Conservation (phyloP, 805 yeast species). For the Candida pseudofarinosa region DNA sequence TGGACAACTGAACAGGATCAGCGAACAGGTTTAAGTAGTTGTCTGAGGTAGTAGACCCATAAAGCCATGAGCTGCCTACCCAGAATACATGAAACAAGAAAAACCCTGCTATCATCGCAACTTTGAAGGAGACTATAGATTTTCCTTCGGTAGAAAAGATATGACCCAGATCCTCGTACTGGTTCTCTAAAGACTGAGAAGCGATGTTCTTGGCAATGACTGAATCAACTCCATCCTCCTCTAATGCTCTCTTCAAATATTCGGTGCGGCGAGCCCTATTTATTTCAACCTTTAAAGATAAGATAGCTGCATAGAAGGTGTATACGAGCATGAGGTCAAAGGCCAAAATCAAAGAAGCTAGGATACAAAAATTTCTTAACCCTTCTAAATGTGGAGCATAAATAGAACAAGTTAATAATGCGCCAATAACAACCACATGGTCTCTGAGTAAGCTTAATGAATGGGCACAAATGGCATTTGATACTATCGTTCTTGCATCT, state of each 20-base stretch:
- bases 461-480: slow-evolving; percentile 37
- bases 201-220: slow-evolving; percentile 68
- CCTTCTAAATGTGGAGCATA: slow-evolving; percentile 68
- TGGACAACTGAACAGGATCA: slow-evolving; percentile 28
- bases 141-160: slow-evolving; percentile 19
- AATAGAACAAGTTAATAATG: slow-evolving; percentile 63
- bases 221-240: slow-evolving; percentile 87
- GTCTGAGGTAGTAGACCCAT: slow-evolving; percentile 18
- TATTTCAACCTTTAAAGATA: slow-evolving; percentile 86
- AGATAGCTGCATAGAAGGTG: slow-evolving; percentile 79
- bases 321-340: slow-evolving; percentile 70
- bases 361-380: slow-evolving; percentile 72
- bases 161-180: slow-evolving; percentile 25
- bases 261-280: slow-evolving; percentile 79
- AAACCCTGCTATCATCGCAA: slow-evolving; percentile 56
- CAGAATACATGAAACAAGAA: slow-evolving; percentile 63
- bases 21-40: slow-evolving; percentile 8
- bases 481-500: slow-evolving; percentile 42
- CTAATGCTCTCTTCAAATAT: slow-evolving; percentile 70
- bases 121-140: slow-evolving; percentile 51
- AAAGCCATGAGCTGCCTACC: slow-evolving; percentile 68
- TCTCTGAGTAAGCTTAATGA: slow-evolving; percentile 65
- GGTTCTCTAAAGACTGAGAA: slow-evolving; percentile 38
- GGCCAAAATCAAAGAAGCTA: slow-evolving; percentile 64
- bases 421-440: slow-evolving; percentile 65